Conservation (phyloP, 2,329 filamentous ascomycete genomes). For the Exophiala oligosperma region DNA sequence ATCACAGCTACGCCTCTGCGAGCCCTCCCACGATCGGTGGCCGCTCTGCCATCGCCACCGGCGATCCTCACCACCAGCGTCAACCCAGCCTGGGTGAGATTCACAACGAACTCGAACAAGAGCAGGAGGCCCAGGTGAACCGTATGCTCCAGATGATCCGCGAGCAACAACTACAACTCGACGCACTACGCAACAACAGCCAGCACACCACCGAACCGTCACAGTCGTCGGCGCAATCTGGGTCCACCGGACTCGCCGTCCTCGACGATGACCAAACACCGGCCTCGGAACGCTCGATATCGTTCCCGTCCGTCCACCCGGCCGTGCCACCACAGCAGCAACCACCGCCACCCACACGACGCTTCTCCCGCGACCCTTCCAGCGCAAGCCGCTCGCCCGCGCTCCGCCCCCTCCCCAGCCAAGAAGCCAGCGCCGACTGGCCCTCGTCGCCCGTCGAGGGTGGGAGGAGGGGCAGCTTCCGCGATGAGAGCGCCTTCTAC, state of each 20-base stretch:
- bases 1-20: conserved; percentile 40
- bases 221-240: conserved; percentile 1
- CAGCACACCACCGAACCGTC: conserved; percentile 7
- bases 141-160: conserved; percentile 52
- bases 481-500: conserved; percentile 49
- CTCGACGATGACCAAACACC: conserved; percentile 45
- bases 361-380: conserved; percentile 38
- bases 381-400: conserved; percentile 39
- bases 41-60: conserved; percentile 43
- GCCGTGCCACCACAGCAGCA: conserved; percentile 30
- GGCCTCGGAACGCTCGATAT: conserved; percentile 43
- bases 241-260: conserved; percentile 32
- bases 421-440: conserved; percentile 27
- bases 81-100: conserved; percentile 50
- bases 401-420: conserved; percentile 33
- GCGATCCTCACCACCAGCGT: conserved; percentile 50
- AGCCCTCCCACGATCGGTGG: conserved; percentile 46
- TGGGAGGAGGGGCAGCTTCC: conserved; percentile 37
- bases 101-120: conserved; percentile 52
- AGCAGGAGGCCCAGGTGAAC: conserved; percentile 54
- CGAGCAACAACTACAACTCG: conserved; percentile 47
- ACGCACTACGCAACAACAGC: conserved; percentile 36
- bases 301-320: conserved; percentile 37
- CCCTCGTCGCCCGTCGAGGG: conserved; percentile 30
- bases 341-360: conserved; percentile 32